Percentiles rank a stretch among this genome's conserved stretches.
Evolutionary conservation across 371 early-diverging fungal genomes (phyloP).

Genomic region (Aphelidium insulamus): DNA sequence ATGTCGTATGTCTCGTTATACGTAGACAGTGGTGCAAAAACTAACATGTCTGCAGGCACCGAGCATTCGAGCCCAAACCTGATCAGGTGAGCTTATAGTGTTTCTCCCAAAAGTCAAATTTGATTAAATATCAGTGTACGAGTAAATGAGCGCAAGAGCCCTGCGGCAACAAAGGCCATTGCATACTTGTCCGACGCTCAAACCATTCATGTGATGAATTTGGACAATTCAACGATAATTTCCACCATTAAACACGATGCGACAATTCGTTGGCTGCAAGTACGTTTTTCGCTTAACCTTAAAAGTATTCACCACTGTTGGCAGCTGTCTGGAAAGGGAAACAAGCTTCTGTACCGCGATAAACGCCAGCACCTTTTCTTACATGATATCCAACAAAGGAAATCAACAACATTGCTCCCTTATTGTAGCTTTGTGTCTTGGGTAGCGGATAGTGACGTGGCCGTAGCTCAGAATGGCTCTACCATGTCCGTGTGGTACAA

Average conservation of each 20-base stretch:
- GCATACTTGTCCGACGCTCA: conserved; percentile 27
- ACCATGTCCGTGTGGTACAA: conserved; percentile 30
- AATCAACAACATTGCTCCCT: conserved; percentile 14
- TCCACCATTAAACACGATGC: conserved; percentile 20
- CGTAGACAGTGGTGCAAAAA: too few species aligned
- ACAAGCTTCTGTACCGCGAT: conserved; percentile 25
- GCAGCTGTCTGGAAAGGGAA: conserved; percentile 24
- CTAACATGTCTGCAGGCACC: too few species aligned
- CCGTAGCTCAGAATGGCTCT: conserved; percentile 21
- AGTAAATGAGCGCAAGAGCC: conserved; percentile 18
- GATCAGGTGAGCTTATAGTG: conserved; percentile 12
- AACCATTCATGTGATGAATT: conserved; percentile 21
- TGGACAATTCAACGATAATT: conserved; percentile 10
- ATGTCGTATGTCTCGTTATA: too few species aligned
- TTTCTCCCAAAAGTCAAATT: too few species aligned
- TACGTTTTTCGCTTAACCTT: background rate
- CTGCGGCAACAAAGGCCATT: conserved; percentile 15
- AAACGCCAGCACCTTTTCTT: conserved; percentile 21
- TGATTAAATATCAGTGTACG: conserved; percentile 10
- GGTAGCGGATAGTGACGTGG: conserved; percentile 29
- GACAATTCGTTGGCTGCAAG: conserved; percentile 27
- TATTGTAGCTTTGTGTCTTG: conserved; percentile 28
- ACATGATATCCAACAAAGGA: conserved; percentile 15
- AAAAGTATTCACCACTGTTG: background rate
- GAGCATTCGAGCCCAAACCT: conserved; percentile 29